These are phyloP conservation scores for Magnusiomyces paraingens DNA, from an alignment of 1,139 yeast genomes.

Conservation along the genomic window DNA sequence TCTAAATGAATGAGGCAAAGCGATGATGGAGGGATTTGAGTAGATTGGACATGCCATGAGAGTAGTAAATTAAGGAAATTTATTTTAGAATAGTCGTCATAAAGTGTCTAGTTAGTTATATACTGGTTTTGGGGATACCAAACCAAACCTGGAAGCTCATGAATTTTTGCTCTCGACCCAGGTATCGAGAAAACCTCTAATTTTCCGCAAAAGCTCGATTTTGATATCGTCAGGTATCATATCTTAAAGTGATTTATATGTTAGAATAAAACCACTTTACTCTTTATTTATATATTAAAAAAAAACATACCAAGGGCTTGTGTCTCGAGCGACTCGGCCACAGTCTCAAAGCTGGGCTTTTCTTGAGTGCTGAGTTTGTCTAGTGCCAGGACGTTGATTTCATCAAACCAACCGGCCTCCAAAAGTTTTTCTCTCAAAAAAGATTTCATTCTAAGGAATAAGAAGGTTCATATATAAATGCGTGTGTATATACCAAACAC, in stretches of 20 bases:
- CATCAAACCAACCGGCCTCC: constrained; percentile 84
- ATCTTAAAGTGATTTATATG: constrained; percentile 22
- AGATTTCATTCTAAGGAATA: constrained; percentile 24
- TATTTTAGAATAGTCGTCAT: too few relatives aligned
- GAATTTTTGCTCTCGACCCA: constrained; percentile 24
- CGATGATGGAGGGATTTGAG: too few relatives aligned
- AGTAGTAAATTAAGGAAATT: too few relatives aligned
- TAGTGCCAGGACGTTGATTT: constrained; percentile 54
- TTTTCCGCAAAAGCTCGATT: constrained; percentile 50
- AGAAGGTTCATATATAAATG: neutral
- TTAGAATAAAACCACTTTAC: neutral
- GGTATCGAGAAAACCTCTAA: constrained; percentile 54
- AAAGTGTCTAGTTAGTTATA: too few relatives aligned
- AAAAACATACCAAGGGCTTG: constrained; percentile 48
- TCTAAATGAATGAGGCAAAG: too few relatives aligned
- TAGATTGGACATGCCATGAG: too few relatives aligned
- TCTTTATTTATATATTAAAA: neutral
- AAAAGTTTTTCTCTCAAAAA: constrained; percentile 54
- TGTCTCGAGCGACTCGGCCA: constrained; percentile 52
- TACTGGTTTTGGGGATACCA: too few relatives aligned
- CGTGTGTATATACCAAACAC: neutral
- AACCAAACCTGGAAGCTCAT: too few relatives aligned
- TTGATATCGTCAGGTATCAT: constrained; percentile 64
- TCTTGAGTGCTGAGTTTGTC: constrained; percentile 38
- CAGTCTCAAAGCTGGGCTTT: constrained; percentile 46